Percentiles rank a stretch among this genome's conserved stretches.
Conservation (phyloP, 2,329 filamentous ascomycete species). For the Fusarium caatingaense region DNA sequence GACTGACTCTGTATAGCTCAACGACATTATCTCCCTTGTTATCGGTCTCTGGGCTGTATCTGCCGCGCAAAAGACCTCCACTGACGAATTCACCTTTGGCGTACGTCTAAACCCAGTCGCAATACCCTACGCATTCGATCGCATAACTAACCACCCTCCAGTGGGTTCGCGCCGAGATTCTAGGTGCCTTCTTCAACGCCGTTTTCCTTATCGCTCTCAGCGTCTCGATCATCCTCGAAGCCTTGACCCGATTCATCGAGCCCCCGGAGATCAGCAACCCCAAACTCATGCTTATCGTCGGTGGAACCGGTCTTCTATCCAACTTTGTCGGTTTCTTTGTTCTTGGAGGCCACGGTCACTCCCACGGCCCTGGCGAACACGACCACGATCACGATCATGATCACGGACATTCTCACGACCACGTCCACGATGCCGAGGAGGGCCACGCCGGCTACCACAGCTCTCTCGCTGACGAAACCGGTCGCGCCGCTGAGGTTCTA, state of each 20-base stretch:
- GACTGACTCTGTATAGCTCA: conserved; percentile 68
- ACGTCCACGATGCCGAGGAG: conserved; percentile 61
- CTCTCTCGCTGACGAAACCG: conserved; percentile 65
- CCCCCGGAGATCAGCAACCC: conserved; percentile 89
- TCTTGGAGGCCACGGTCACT: conserved; percentile 92
- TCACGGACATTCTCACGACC: conserved; percentile 51
- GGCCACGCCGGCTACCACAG: conserved; percentile 58
- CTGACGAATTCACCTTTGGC: conserved; percentile 94
- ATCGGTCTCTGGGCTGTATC: conserved; percentile 97
- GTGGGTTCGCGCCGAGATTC: conserved; percentile 97
- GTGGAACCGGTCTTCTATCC: conserved; percentile 84
- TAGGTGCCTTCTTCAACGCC: conserved; percentile 96
- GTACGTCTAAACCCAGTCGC: conserved; percentile 61
- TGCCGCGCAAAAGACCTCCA: conserved; percentile 84
- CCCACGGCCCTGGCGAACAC: conserved; percentile 71
- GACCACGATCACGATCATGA: conserved; percentile 59
- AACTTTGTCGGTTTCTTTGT: conserved; percentile 91
- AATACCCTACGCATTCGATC: neutral
- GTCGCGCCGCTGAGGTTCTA: conserved; percentile 69
- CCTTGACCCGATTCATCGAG: conserved; percentile 90
- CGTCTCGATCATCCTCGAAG: conserved; percentile 95
- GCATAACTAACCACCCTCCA: conserved; percentile 53
- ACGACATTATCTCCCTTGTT: conserved; percentile 93
- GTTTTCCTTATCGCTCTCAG: conserved; percentile 97
- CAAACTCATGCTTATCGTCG: conserved; percentile 88